Evolutionary conservation across 2,329 filamentous ascomycete species (phyloP), one percentile per base, ranked within the genome.

Genomic region (Didymella arachidicola): DNA sequence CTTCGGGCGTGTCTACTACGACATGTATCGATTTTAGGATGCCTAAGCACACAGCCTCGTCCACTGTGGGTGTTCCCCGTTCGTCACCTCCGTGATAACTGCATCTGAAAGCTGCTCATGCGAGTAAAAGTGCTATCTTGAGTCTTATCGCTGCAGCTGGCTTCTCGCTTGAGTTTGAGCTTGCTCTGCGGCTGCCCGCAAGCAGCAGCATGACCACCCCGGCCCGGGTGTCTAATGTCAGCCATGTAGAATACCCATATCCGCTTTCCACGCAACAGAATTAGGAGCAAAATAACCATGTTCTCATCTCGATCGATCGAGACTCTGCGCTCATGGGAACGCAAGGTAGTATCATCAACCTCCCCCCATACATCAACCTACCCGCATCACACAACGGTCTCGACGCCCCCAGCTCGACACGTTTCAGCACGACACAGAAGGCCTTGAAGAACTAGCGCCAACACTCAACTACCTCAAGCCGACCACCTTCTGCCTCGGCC

Each of bases 1-100:
- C 2, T 34, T 47, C 30, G 11, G 34, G 51, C 12, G 11, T 26
- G 26, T 41, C 47, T 47, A 14, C 34, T 53, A 22, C 18, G n/a
- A 12, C 25, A 32, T 41, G 43, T 53, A 53, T 53, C 18, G 51
- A 45, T 46, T 53, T 12, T 32, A 43, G 51, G 51, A 47, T 46
- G 51, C 51, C 51, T 53, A 42, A 53, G 18, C 43, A 29, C 50
- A 53, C 43, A 53, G 51, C 51, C 51, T 53, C 43, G 30, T 25
- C 34, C n/a, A 39, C 38, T 1, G 12, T 18, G 36, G 36, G n/a
- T 12, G 12, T 22, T 22, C 12, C 27, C n/a, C 27, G 11, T 10
- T 46, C 11, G n/a, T 11, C 1, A 8, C 5, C 16, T 19, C 1
- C 4, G 2, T 16, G 18, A 7, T 30, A 34, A 26, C 22, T 16